Percentiles rank a stretch among this genome's conserved stretches.
These are phyloP conservation scores for Aspergillus sp. DNA, from an alignment of 2,329 filamentous ascomycete genomes.

Conservation along the genomic window DNA sequence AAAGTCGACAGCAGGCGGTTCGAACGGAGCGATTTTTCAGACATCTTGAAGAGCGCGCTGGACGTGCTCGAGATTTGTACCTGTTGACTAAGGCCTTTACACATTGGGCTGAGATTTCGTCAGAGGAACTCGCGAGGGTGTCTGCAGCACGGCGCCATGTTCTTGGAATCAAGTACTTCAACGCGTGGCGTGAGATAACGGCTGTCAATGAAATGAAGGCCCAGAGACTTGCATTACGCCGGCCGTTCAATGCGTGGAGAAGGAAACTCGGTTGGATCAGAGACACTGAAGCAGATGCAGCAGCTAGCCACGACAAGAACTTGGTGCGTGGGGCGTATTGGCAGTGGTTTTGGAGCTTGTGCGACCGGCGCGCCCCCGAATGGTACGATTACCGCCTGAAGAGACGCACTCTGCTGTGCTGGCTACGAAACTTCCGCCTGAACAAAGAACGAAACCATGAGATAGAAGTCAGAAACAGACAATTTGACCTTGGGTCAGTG, in stretches of 20 bases:
- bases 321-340: slow-evolving; percentile 28
- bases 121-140: slow-evolving; percentile 57
- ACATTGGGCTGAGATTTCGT: slow-evolving; percentile 59
- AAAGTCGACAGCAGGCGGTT: slow-evolving; percentile 31
- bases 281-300: slow-evolving; percentile 25
- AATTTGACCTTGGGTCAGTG: slow-evolving; percentile 16
- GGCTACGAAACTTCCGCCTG: slow-evolving; percentile 31
- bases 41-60: slow-evolving; percentile 51
- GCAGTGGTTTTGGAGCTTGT: slow-evolving; percentile 38
- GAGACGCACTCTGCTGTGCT: slow-evolving; percentile 31
- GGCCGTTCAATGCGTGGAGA: slow-evolving; percentile 48
- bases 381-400: slow-evolving; percentile 35
- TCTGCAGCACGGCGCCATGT: slow-evolving; percentile 61
- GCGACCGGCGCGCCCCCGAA: slow-evolving; percentile 34
- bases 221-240: slow-evolving; percentile 43
- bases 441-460: slow-evolving; percentile 32
- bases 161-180: slow-evolving; percentile 58
- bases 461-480: slow-evolving; percentile 24
- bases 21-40: slow-evolving; percentile 47
- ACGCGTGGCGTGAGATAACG: slow-evolving; percentile 59
- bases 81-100: slow-evolving; percentile 55
- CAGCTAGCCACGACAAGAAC: slow-evolving; percentile 19
- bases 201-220: slow-evolving; percentile 48
- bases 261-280: slow-evolving; percentile 30
- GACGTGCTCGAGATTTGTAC: slow-evolving; percentile 55